These are phyloP conservation scores for Pseudocercospora fuligena DNA, from an alignment of 2,329 filamentous ascomycete genomes.

Conservation along the genomic window DNA sequence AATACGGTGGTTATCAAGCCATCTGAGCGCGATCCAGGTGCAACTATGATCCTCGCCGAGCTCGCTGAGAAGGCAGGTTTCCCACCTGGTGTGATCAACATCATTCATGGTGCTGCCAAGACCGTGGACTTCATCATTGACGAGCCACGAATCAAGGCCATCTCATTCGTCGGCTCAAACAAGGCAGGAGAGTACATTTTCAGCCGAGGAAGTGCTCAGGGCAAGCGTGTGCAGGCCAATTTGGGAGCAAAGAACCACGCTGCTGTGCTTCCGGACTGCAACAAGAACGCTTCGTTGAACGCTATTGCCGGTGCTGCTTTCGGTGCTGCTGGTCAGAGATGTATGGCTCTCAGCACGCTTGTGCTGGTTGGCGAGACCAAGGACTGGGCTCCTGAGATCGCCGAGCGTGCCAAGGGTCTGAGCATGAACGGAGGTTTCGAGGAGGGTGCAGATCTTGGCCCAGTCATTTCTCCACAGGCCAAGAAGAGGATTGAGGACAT, in stretches of 20 bases:
- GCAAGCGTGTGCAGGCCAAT: conserved; percentile 88
- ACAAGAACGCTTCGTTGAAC: conserved; percentile 89
- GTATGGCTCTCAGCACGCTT: conserved; percentile 83
- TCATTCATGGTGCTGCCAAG: conserved; percentile 79
- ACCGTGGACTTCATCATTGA: conserved; percentile 88
- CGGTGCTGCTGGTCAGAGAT: conserved; percentile 81
- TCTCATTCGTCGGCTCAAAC: conserved; percentile 86
- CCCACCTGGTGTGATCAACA: conserved; percentile 79
- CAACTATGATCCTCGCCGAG: conserved; percentile 83
- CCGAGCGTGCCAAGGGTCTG: conserved; percentile 73
- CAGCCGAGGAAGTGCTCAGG: conserved; percentile 75
- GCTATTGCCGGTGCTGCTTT: conserved; percentile 83
- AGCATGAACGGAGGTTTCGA: conserved; percentile 83
- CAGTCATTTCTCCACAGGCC: conserved; percentile 79
- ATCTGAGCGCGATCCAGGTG: conserved; percentile 82
- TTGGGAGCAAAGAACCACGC: conserved; percentile 89
- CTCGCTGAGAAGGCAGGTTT: conserved; percentile 80
- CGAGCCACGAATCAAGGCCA: conserved; percentile 81
- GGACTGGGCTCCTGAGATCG: conserved; percentile 79
- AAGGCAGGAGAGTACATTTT: conserved; percentile 90
- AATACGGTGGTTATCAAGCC: conserved; percentile 87
- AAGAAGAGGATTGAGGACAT: conserved; percentile 78
- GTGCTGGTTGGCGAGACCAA: conserved; percentile 86
- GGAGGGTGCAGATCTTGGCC: conserved; percentile 76
- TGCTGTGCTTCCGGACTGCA: conserved; percentile 80